Evolutionary conservation across 2,329 filamentous ascomycete species (phyloP).

Genomic region (Penicillium hordei): DNA sequence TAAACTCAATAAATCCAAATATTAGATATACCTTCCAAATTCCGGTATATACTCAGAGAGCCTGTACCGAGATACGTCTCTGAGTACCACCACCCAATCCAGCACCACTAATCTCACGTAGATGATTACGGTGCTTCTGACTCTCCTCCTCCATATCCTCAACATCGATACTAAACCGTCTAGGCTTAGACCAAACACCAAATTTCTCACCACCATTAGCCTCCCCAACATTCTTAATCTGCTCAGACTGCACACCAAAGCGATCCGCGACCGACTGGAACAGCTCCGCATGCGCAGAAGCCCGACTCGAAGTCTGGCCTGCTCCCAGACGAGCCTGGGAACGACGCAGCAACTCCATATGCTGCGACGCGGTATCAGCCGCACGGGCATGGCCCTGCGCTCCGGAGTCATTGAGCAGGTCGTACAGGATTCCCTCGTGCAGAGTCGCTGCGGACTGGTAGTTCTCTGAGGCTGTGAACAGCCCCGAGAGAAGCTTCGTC

Average conservation of each 20-base stretch:
- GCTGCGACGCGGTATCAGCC: conserved; percentile 29
- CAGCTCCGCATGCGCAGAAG: conserved; percentile 27
- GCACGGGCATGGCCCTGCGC: conserved; percentile 21
- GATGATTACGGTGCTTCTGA: conserved; percentile 31
- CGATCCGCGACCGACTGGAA: conserved; percentile 30
- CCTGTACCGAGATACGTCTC: conserved; percentile 28
- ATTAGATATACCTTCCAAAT: not conserved
- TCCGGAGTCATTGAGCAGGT: conserved; percentile 30
- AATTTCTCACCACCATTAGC: conserved; percentile 26
- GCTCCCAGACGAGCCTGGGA: conserved; percentile 27
- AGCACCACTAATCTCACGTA: conserved; percentile 32
- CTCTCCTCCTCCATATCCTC: conserved; percentile 30
- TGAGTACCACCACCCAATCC: conserved; percentile 27
- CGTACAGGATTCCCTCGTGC: conserved; percentile 33
- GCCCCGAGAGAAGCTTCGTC: conserved; percentile 50
- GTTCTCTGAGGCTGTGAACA: conserved; percentile 47
- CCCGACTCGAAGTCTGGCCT: conserved; percentile 13
- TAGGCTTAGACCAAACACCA: conserved; percentile 35
- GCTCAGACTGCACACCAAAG: conserved; percentile 27
- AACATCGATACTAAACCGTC: conserved; percentile 36
- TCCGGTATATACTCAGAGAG: conserved; percentile 11
- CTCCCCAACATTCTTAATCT: conserved; percentile 23
- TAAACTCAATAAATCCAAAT: not conserved
- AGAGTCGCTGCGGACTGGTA: conserved; percentile 32
- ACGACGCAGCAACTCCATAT: conserved; percentile 33